A percentile compares a stretch with the other conserved stretches of the same genome.
Conservation (phyloP, 1,139 yeast genomes). For the Trichomonascaceae sp. region DNA sequence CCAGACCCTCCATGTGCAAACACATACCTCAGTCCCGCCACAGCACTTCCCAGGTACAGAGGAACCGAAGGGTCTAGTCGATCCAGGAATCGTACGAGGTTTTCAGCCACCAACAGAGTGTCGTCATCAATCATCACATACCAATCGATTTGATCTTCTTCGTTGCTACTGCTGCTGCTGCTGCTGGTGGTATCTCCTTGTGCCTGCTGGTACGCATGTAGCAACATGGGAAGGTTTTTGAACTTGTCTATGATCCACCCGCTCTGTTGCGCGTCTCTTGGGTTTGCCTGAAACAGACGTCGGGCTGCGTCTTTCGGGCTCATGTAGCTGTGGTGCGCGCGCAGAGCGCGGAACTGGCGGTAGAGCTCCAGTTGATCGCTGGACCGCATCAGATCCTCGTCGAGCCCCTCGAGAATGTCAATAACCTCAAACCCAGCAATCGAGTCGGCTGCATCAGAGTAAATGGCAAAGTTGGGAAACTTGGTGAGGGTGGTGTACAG, state of each 20-base stretch:
- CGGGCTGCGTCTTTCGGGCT: conserved; percentile 1
- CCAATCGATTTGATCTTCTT: too few species aligned
- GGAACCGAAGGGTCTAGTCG: conserved; percentile 15
- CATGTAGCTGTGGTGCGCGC: conserved; percentile 10
- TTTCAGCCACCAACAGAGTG: conserved; percentile 19
- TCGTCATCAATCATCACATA: conserved; percentile 27
- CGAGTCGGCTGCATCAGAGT: conserved; percentile 22
- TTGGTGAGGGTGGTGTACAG: conserved; percentile 22
- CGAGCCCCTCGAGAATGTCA: conserved; percentile 20
- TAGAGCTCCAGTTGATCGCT: conserved; percentile 17
- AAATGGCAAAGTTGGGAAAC: conserved; percentile 22
- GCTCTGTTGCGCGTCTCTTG: conserved; percentile 4
- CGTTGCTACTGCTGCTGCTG: too few species aligned
- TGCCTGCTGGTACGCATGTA: conserved; percentile 20
- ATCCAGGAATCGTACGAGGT: conserved; percentile 15
- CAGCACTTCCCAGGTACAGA: conserved; percentile 21
- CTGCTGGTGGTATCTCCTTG: too few species aligned
- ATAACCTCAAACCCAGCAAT: conserved; percentile 23
- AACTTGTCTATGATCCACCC: conserved; percentile 25
- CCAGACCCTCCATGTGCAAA: conserved; percentile 29
- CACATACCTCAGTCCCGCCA: conserved; percentile 12
- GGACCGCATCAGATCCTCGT: conserved; percentile 11
- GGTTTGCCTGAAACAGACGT: too few species aligned
- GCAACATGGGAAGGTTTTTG: conserved; percentile 25
- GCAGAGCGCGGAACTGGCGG: conserved; percentile 13